Evolutionary conservation across 1,284 basidiomycete genomes (phyloP).

Genomic region (Boletus coffeatus): DNA sequence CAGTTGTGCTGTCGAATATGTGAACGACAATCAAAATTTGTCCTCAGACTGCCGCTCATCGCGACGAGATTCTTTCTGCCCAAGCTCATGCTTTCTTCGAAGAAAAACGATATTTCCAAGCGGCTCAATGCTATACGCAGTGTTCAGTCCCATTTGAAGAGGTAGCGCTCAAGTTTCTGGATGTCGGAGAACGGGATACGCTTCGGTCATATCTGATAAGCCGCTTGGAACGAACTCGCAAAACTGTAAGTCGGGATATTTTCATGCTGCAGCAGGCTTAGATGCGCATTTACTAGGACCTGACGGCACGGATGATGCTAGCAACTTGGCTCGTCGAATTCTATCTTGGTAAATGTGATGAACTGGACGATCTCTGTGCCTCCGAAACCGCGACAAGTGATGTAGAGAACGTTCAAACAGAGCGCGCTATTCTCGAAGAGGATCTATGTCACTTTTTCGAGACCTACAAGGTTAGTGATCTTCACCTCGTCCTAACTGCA

Average conservation of each 20-base stretch:
- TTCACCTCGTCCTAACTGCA: not conserved
- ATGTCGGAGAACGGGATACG: conserved; percentile 89
- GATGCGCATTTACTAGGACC: conserved; percentile 48
- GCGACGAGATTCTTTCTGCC: conserved; percentile 78
- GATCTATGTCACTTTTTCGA: conserved; percentile 90
- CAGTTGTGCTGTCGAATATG: conserved; percentile 10
- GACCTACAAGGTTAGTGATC: conserved; percentile 71
- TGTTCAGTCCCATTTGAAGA: conserved; percentile 90
- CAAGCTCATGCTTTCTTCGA: conserved; percentile 56
- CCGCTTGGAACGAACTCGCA: conserved; percentile 76
- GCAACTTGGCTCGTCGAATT: conserved; percentile 99
- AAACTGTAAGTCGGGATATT: conserved; percentile 49
- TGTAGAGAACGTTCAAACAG: conserved; percentile 80
- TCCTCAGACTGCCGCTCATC: conserved; percentile 72
- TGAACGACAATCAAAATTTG: not conserved
- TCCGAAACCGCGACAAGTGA: conserved; percentile 84
- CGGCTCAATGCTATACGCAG: conserved; percentile 85
- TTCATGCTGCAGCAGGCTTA: not conserved
- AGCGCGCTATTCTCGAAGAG: conserved; percentile 84
- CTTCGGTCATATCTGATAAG: conserved; percentile 88
- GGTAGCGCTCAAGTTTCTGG: conserved; percentile 87
- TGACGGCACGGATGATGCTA: conserved; percentile 95
- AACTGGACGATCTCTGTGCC: conserved; percentile 85
- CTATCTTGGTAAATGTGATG: conserved; percentile 94
- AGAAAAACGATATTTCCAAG: too few relatives aligned